A percentile compares a stretch with the other conserved stretches of the same genome.
These are phyloP conservation scores for Globisporangium okanoganense DNA, from an alignment of 352 stramenopile genomes.

Conservation along the genomic window DNA sequence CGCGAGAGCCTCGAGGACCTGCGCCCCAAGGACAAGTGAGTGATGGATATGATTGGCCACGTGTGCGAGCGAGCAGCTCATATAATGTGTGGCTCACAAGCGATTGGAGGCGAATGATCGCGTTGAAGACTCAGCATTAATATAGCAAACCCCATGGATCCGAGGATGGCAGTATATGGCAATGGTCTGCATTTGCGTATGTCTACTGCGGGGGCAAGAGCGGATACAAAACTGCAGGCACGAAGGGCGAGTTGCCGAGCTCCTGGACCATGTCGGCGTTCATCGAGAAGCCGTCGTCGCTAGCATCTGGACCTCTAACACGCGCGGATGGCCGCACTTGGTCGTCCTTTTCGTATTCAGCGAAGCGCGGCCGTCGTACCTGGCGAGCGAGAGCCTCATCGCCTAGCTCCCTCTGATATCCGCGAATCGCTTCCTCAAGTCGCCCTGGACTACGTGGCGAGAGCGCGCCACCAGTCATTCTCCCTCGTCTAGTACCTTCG, in stretches of 20 bases:
- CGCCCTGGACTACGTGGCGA: slow-evolving; percentile 25
- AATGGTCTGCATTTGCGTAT: not conserved
- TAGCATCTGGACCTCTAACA: not conserved
- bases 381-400: slow-evolving; percentile 2
- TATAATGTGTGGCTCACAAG: not conserved
- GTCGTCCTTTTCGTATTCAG: slow-evolving; percentile 30
- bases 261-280: slow-evolving; percentile 24
- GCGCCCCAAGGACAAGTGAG: slow-evolving; percentile 63
- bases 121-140: not conserved
- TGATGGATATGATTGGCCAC: not conserved
- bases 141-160: not conserved
- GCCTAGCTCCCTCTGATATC: slow-evolving; percentile 22
- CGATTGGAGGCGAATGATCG: not conserved
- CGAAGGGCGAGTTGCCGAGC: slow-evolving; percentile 35
- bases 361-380: not conserved
- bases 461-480: not conserved
- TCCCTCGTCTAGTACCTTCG: not conserved
- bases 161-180: not conserved
- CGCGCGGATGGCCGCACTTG: slow-evolving; percentile 19
- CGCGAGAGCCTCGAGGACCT: slow-evolving; percentile 69
- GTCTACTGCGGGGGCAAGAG: slow-evolving; percentile 36
- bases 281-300: slow-evolving; percentile 10
- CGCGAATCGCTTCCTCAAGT: slow-evolving; percentile 33
- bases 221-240: slow-evolving; percentile 57
- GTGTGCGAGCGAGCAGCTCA: not conserved